Percentiles rank a stretch among this genome's conserved stretches.
These are phyloP conservation scores for Schizothecium vesticola DNA, from an alignment of 495 filamentous ascomycete species.

Conservation along the genomic window DNA sequence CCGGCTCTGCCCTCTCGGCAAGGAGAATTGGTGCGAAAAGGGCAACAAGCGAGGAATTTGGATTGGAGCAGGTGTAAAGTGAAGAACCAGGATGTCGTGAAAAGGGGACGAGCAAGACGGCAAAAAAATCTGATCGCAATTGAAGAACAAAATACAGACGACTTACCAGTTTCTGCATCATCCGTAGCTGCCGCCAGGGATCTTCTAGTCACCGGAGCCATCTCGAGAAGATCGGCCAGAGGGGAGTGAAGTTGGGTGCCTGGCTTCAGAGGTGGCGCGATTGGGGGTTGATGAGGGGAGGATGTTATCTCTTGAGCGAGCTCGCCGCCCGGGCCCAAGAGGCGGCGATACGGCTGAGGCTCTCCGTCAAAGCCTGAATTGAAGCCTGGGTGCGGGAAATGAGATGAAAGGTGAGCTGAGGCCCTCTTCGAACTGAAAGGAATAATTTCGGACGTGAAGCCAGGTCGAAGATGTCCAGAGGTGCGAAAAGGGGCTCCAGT, in stretches of 20 bases:
- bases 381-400: neutral
- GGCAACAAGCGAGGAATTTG: neutral
- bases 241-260: neutral
- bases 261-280: neutral
- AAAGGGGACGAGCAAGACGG: neutral
- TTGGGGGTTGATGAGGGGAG: neutral
- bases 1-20: neutral
- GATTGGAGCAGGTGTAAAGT: neutral
- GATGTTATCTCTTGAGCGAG: neutral
- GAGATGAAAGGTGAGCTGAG: neutral
- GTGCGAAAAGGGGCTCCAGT: neutral
- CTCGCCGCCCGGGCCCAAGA: neutral
- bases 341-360: neutral
- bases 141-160: neutral
- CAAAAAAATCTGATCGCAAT: neutral
- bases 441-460: neutral
- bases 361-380: neutral
- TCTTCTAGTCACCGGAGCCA: conserved; percentile 21
- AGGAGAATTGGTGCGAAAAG: neutral
- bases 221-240: neutral
- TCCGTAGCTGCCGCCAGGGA: conserved; percentile 19
- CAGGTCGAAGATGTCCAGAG: neutral
- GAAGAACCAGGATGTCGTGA: neutral
- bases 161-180: conserved; percentile 17
- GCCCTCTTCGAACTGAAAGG: neutral